Percentiles rank a stretch among this genome's conserved stretches.
phyloP scores from a whole-genome alignment of 148 eudicot species.

The Mesembryanthemum crystallinum region DNA sequence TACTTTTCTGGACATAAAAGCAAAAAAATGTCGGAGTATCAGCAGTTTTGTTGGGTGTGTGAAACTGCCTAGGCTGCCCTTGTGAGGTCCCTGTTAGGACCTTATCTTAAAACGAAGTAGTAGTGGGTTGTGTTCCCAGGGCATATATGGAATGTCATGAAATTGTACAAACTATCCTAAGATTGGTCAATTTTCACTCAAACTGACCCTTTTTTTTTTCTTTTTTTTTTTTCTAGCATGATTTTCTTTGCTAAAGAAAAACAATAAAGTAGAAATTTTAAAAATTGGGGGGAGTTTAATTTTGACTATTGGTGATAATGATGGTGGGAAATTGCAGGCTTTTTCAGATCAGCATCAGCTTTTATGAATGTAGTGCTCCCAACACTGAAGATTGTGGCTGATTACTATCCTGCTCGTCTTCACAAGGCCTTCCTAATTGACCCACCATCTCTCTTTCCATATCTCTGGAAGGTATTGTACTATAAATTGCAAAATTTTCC shows the following conservation, averaged over 20 bases:
- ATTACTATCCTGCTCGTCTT: constrained; percentile 80
- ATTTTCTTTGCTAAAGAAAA: constrained; percentile 1
- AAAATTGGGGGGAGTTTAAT: background rate
- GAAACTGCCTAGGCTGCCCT: constrained; percentile 43
- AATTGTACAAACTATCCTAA: constrained; percentile 15
- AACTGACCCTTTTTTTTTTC: background rate
- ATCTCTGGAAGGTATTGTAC: constrained; percentile 83
- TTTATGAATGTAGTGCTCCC: constrained; percentile 77
- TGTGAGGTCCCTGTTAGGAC: constrained; percentile 24
- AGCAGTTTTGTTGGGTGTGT: constrained; percentile 12
- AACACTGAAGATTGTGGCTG: constrained; percentile 75
- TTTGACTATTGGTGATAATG: background rate
- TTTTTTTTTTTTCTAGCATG: background rate
- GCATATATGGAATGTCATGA: constrained; percentile 30
- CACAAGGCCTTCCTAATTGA: constrained; percentile 83
- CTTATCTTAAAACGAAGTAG: background rate
- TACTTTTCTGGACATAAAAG: constrained; percentile 22
- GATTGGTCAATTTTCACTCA: constrained; percentile 25
- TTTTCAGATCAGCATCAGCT: constrained; percentile 87
- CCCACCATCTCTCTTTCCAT: constrained; percentile 85
- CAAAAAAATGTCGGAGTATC: constrained; percentile 13
- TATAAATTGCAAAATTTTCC: too few species aligned
- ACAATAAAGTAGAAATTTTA: background rate
- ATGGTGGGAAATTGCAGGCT: constrained; percentile 54
- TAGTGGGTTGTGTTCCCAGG: constrained; percentile 20